These are phyloP conservation scores for Azolla pinnata DNA, from an alignment of 75 land plant species.

Conservation along the genomic window DNA sequence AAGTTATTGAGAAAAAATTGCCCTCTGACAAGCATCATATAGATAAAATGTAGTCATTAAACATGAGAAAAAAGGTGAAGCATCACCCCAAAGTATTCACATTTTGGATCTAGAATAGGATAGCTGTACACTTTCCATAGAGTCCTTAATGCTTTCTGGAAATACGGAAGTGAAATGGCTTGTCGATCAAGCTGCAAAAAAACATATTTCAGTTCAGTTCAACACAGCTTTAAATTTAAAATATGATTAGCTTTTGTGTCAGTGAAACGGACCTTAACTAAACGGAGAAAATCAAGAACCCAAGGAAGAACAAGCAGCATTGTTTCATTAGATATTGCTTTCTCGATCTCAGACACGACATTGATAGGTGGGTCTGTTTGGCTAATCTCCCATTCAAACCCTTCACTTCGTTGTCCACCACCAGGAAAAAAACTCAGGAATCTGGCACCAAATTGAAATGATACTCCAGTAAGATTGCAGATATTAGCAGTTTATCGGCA, in stretches of 20 bases:
- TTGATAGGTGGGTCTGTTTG: slow-evolving; percentile 26
- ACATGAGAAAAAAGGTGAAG: too few relatives aligned
- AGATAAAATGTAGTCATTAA: too few relatives aligned
- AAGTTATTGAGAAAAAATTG: too few relatives aligned
- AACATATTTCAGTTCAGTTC: background rate
- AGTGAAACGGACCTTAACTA: slow-evolving; percentile 16
- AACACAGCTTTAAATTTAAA: background rate
- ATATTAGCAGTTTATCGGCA: background rate
- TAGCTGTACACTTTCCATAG: slow-evolving; percentile 20
- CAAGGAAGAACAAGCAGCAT: slow-evolving; percentile 33
- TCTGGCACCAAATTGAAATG: slow-evolving; percentile 11
- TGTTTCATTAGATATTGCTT: slow-evolving; percentile 19
- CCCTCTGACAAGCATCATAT: too few relatives aligned
- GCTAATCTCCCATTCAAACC: slow-evolving; percentile 11
- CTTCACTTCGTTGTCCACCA: slow-evolving; percentile 9
- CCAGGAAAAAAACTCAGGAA: slow-evolving; percentile 29
- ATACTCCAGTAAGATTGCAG: background rate
- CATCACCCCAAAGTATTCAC: slow-evolving; percentile 25
- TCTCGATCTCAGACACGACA: slow-evolving; percentile 15
- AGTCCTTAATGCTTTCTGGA: slow-evolving; percentile 16
- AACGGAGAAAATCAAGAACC: slow-evolving; percentile 30
- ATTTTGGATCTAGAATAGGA: slow-evolving; percentile 27
- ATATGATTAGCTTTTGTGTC: too few relatives aligned
- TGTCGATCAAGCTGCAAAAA: slow-evolving; percentile 20
- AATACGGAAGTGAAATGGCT: slow-evolving; percentile 13